Base-by-base conservation (phyloP, 1,284 basidiomycete genomes). In the Heterobasidion annosum region DNA sequence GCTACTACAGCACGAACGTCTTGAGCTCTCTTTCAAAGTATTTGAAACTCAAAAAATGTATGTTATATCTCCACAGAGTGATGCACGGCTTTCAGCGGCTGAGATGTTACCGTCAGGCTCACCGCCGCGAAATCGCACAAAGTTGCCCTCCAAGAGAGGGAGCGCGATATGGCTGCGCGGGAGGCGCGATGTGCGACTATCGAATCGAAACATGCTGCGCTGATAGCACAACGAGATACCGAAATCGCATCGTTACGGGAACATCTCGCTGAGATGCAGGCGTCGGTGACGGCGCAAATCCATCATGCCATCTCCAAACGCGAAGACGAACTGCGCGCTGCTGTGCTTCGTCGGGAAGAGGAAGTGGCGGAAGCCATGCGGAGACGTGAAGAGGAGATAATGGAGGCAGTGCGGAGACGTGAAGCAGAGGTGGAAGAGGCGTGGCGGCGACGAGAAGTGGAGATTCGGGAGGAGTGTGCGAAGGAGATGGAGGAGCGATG, bases 41-140 rank as follows among this genome's bases (percentile, higher is more conserved):
- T 68, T 79, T n/a, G 86, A 92, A 60, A 82, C 88, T 1, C 82
- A 88, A 59, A 91, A 87, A 62, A 81, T 89, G 90, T 91, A 56
- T 40, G 81, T 32, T 71, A 25, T 19, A 56, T 4, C 40, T 34
- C 43, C 48, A 53, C 55, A 37, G 16, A 15, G 15, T 15, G 8
- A 50, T 25, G 18, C 10, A 15, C 18, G 9, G 10, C 37, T 43
- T 10, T 33, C 3, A 10, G 34, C 8, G 13, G 18, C 48, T 51
- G 16, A 8, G 37, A 34, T 13, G 18, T 25, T 55, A 33, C 46
- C 45, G 33, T 47, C 55, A 89, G 85, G 73, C 71, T 88, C 34
- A 70, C 71, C 33, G 71, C 73, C 1, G 81, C 88, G 12, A 88
- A 87, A 66, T 62, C 66, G 0, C 85, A 88, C 66, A 83, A 82